Base-by-base conservation (phyloP, 129 eudicot species). In the Saussurea involucrata region DNA sequence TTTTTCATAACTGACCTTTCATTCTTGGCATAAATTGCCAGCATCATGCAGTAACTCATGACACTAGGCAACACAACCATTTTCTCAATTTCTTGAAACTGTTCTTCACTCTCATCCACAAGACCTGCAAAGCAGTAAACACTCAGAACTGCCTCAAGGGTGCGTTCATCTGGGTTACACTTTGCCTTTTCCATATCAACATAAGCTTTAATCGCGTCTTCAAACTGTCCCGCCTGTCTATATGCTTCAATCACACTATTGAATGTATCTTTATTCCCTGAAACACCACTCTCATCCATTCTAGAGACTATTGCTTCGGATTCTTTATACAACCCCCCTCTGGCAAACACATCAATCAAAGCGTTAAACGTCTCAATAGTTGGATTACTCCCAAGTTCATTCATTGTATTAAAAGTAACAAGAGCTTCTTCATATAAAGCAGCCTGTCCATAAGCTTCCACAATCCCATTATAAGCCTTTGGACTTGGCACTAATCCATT, bases 11-110 rank as follows among this genome's bases (percentile, higher is more conserved):
- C 95, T 79, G 60, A 94, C 98, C 97, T 89, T 85, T 89, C 96
- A 73, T 78, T 74, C 79, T 86, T 94, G 1, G 93, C 98, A 76
- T 89, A 91, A 68, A 83, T 81, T 68, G 97, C 90, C 71, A 94
- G 87, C 97, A 94, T 87, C 98, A 91, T 94, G 72, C 97, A 94
- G 80, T 94, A 94, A 77, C 98, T 91, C 89, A 94, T 94, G 68
- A 89, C 92, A 81, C 96, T 91, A 21, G 98, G 98, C 74, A 89
- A 81, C 79, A 85, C 85, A 61, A 90, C 98, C 84, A 87, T 75
- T 80, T 84, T 90, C 84, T 89, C 91, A 49, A 94, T 91, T 83
- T 94, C 97, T 70, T 77, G 77, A 85, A 94, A 94, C 85, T 94
- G 97, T 77, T 91, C 88, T 87, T 86, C 98, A 76, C 96, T 92